Conservation (phyloP, 1,284 basidiomycete genomes). For the Cutaneotrichosporon spelunceum region DNA sequence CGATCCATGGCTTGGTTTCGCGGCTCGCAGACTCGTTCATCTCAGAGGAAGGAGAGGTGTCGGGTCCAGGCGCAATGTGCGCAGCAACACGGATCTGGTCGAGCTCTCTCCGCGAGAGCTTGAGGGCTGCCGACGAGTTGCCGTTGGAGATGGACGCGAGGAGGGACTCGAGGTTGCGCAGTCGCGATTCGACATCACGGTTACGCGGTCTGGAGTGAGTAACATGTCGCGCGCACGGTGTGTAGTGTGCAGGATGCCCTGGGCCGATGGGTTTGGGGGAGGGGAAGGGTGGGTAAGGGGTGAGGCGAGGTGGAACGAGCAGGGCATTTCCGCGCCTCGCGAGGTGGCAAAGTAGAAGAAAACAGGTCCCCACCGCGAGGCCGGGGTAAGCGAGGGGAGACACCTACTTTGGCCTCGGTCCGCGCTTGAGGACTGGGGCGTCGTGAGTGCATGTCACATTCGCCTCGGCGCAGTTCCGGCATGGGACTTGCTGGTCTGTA, state of each 20-base stretch:
- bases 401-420: conserved; percentile 34
- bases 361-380: not conserved
- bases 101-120: conserved; percentile 29
- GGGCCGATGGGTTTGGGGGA: too few species aligned
- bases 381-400: not conserved
- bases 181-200: conserved; percentile 30
- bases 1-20: conserved; percentile 3
- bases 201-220: conserved; percentile 26
- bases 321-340: not conserved
- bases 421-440: conserved; percentile 36
- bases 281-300: not conserved
- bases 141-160: conserved; percentile 32
- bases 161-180: conserved; percentile 35
- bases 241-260: not conserved
- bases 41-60: conserved; percentile 25
- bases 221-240: not conserved
- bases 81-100: conserved; percentile 32
- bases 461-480: conserved; percentile 33
- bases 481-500: conserved; percentile 34
- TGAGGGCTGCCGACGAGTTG: conserved; percentile 21
- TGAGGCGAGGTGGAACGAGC: not conserved
- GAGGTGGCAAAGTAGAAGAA: not conserved
- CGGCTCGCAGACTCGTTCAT: not conserved
- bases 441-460: conserved; percentile 34
- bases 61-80: conserved; percentile 26